Base-by-base conservation (phyloP, 2,329 filamentous ascomycete species). In the Rhynchosporium secalis region DNA sequence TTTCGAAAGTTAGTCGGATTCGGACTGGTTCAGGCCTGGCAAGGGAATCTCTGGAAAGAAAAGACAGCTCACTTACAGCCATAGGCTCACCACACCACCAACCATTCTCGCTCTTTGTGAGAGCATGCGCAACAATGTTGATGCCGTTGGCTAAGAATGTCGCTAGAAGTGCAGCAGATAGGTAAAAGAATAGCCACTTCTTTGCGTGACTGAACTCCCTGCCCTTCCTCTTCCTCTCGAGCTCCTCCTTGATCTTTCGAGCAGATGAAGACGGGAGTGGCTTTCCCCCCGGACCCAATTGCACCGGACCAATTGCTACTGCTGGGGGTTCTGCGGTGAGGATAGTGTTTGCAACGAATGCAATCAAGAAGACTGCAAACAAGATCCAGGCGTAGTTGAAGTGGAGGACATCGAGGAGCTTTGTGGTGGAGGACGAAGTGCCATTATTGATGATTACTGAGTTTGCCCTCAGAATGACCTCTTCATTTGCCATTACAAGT, bases 71-170 rank as follows among this genome's bases (percentile, higher is more conserved):
- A 78, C 88, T 74, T 85, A 93, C 91, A 78, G 90, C 87, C 61
- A 84, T 83, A 69, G 86, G 82, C 78, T 95, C 86, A 61, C 90
- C 90, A 72, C 90, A 92, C 91, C 92, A 96, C 89, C 89, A 93
- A 62, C 83, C 80, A 65, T 87, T 80, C 48, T 86, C 79, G 66
- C 86, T 81, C 64, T 84, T 79, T 57, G 83, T 78, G 62, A 96
- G 81, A 65, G 90, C 88, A 77, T 95, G 92, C 52, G 85, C 74
- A 54, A 95, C 85, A 74, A 93, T 86, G 70, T 89, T 85, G 58
- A 82, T 81, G 56, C 89, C 88, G 77, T 92, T 92, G 66, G 81
- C 90, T 60, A 93, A 76, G 71, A 96, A 92, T 38, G 90, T 90
- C 67, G 89, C 74, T 57, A 93, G 83, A 20, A 92, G 79, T n/a